Percentiles rank a stretch among this genome's conserved stretches.
Conservation (phyloP, 1,284 basidiomycete genomes). For the Abortiporus biennis region DNA sequence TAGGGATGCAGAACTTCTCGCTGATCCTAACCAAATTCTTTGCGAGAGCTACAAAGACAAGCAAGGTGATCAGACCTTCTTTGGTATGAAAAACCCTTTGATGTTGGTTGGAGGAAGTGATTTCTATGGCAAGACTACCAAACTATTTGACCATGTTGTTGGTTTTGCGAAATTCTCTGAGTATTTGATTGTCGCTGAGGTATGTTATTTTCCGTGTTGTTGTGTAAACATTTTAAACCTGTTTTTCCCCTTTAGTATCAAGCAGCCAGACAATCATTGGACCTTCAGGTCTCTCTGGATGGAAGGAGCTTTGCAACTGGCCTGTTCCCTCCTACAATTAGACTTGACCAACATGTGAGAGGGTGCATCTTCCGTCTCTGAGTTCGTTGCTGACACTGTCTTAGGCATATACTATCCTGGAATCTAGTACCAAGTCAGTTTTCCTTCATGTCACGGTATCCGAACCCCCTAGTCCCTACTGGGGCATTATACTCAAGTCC, state of each 20-base stretch:
- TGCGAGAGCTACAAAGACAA: constrained; percentile 90
- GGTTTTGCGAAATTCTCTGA: constrained; percentile 97
- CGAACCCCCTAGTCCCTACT: constrained; percentile 65
- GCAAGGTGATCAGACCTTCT: constrained; percentile 69
- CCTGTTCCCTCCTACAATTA: constrained; percentile 86
- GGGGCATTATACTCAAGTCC: constrained; percentile 93
- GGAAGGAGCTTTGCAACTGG: constrained; percentile 81
- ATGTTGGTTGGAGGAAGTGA: constrained; percentile 77
- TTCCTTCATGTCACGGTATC: constrained; percentile 97
- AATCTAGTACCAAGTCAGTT: constrained; percentile 88
- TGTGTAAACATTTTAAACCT: constrained; percentile 7
- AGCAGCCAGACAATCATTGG: constrained; percentile 53
- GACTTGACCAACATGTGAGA: constrained; percentile 80
- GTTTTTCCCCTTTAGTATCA: constrained; percentile 47
- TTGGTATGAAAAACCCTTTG: constrained; percentile 59
- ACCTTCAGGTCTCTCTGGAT: constrained; percentile 89
- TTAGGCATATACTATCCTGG: constrained; percentile 89
- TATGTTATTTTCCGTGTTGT: constrained; percentile 28
- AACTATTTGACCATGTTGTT: constrained; percentile 82
- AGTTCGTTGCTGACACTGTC: background rate
- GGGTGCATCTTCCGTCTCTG: background rate
- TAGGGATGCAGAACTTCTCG: constrained; percentile 67
- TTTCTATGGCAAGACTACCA: constrained; percentile 70
- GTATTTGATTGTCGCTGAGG: constrained; percentile 91
- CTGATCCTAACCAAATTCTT: constrained; percentile 84